Conservation (phyloP, 2,329 filamentous ascomycete genomes). For the Exserohilum turcica region DNA sequence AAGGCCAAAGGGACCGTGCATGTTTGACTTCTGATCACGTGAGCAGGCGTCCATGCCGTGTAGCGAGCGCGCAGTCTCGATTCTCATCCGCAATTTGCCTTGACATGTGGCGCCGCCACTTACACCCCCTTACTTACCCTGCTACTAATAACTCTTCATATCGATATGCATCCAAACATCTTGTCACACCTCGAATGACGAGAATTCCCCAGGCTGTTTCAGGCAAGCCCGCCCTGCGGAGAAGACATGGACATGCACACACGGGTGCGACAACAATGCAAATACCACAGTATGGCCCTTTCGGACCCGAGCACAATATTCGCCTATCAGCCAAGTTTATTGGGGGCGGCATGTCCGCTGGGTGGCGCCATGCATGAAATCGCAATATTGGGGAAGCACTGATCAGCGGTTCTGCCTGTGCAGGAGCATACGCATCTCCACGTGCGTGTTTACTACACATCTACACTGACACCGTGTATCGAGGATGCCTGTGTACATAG, state of each 20-base stretch:
- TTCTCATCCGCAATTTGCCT: neutral
- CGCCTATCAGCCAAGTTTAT: slow-evolving; percentile 3
- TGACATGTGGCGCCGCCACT: neutral
- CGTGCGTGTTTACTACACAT: too few relatives aligned
- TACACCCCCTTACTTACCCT: neutral
- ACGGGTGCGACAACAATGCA: neutral
- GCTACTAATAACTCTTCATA: neutral
- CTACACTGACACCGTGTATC: neutral
- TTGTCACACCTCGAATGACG: neutral
- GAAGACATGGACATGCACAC: too few relatives aligned
- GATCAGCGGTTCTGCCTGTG: slow-evolving; percentile 8
- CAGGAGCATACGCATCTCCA: slow-evolving; percentile 1
- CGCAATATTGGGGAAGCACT: slow-evolving; percentile 3
- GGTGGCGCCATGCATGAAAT: neutral
- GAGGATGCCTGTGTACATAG: neutral
- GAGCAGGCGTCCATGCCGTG: neutral
- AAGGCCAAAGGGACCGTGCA: neutral
- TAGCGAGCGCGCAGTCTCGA: neutral
- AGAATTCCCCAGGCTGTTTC: neutral
- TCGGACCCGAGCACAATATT: neutral
- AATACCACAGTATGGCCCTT: neutral
- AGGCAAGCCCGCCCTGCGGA: too few relatives aligned
- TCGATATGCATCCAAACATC: neutral
- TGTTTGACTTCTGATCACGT: neutral
- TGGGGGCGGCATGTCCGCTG: neutral